Evolutionary conservation across 192 early-diverging fungal species (phyloP).

Genomic region (Coemansia sp.): DNA sequence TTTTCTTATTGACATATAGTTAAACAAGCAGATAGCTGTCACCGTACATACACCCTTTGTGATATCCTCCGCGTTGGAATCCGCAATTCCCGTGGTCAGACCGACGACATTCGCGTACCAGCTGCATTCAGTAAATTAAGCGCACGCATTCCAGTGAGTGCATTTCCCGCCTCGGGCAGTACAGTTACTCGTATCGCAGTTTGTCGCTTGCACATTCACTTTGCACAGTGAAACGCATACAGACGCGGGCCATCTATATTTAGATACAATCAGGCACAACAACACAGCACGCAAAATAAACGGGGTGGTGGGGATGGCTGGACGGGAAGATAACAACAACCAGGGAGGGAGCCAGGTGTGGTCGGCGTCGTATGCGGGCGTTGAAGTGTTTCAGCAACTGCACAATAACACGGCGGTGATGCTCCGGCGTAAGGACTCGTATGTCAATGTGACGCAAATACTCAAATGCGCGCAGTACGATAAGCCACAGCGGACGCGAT

Average conservation of each 20-base stretch:
- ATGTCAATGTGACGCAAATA: slow-evolving; percentile 91
- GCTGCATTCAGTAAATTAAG: not conserved
- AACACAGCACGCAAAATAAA: not conserved
- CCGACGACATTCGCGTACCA: not conserved
- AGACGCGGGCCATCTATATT: slow-evolving; percentile 1
- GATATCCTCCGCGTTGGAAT: not conserved
- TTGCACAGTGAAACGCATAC: not conserved
- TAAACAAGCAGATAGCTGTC: not conserved
- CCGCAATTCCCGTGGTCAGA: not conserved
- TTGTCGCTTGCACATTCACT: not conserved
- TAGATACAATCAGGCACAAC: slow-evolving; percentile 7
- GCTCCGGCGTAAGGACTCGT: slow-evolving; percentile 77
- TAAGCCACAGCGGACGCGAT: slow-evolving; percentile 83
- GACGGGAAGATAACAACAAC: slow-evolving; percentile 1
- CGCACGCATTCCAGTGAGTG: not conserved
- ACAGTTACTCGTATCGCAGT: not conserved
- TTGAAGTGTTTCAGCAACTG: slow-evolving; percentile 79
- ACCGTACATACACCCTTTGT: not conserved
- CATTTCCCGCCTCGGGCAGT: not conserved
- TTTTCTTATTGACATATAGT: not conserved
- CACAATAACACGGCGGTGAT: slow-evolving; percentile 73
- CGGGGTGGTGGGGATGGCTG: not conserved
- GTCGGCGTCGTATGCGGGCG: slow-evolving; percentile 60
- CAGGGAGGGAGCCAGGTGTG: slow-evolving; percentile 29
- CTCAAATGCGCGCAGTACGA: slow-evolving; percentile 88